A percentile compares a stretch with the other conserved stretches of the same genome.
Conservation (phyloP, 768 basidiomycete genomes). For the Saitozyma podzolica region DNA sequence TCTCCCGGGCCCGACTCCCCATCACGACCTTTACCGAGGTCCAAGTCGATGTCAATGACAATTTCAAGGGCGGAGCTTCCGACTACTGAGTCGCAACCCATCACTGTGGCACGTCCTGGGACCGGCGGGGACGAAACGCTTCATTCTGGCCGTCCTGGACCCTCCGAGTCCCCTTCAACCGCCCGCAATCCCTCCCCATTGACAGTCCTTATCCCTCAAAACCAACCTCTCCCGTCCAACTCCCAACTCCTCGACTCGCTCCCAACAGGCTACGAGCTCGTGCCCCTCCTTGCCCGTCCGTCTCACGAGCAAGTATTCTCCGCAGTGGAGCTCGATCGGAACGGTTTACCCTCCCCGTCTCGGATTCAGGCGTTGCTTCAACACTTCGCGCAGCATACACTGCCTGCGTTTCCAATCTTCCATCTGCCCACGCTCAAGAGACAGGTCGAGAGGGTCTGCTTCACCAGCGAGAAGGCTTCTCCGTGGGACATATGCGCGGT, state of each 20-base stretch:
- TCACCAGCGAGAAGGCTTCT: constrained; percentile 1
- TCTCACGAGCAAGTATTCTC: no score
- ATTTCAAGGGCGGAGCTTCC: neutral
- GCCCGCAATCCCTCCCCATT: neutral
- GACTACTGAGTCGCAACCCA: neutral
- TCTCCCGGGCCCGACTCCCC: no score
- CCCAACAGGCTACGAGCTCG: neutral
- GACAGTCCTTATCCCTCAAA: neutral
- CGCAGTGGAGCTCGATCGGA: neutral
- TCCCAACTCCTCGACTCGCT: neutral
- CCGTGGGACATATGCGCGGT: neutral
- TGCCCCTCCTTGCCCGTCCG: neutral
- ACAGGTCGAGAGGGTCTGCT: constrained; percentile 13
- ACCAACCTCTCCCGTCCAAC: constrained; percentile 4
- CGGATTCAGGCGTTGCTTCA: neutral
- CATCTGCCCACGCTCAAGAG: constrained; percentile 16
- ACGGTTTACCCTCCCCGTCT: neutral
- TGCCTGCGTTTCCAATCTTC: constrained; percentile 21
- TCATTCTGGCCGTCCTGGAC: neutral
- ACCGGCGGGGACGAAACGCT: neutral
- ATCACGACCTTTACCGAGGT: neutral
- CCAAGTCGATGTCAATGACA: neutral
- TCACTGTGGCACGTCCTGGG: neutral
- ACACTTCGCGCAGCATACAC: constrained; percentile 6
- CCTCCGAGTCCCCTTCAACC: neutral